A percentile compares a stretch with the other conserved stretches of the same genome.
phyloP scores from a whole-genome alignment of 768 basidiomycete genomes.

The Leccinum subgranulosum region DNA sequence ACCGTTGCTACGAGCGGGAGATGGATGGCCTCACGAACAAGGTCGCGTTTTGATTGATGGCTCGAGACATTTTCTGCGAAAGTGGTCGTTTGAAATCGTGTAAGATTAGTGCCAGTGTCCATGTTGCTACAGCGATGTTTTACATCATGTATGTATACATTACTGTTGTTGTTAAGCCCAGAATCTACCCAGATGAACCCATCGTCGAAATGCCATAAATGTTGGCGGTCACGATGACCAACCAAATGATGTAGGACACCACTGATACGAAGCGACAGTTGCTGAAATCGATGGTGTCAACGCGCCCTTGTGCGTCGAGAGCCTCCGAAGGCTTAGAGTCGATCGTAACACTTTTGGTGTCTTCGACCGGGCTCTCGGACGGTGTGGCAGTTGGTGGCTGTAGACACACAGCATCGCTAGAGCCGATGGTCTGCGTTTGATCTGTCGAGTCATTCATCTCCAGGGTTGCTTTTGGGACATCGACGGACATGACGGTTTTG shows the following conservation, averaged over 20 bases:
- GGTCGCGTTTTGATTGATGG: conserved; percentile 43
- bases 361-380: not conserved
- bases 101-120: conserved; percentile 6
- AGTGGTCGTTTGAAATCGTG: not conserved
- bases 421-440: not conserved
- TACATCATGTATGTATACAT: not conserved
- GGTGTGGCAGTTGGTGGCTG: not conserved
- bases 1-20: conserved; percentile 64
- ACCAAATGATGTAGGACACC: conserved; percentile 46
- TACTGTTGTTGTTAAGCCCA: not conserved
- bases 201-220: conserved; percentile 50
- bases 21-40: conserved; percentile 48
- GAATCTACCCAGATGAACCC: conserved; percentile 13
- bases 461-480: not conserved
- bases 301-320: not conserved
- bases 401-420: conserved; percentile 13
- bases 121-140: not conserved
- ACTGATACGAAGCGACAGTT: conserved; percentile 36
- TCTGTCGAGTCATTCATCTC: not conserved
- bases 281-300: conserved; percentile 38
- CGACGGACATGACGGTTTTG: conserved; percentile 29
- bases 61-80: not conserved
- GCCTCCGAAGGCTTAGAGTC: conserved; percentile 2
- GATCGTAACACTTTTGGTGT: not conserved
- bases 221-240: conserved; percentile 48